Percentiles rank a stretch among this genome's conserved stretches.
Conservation (phyloP, 75 land plant genomes). For the Ceratopteris richardii region DNA sequence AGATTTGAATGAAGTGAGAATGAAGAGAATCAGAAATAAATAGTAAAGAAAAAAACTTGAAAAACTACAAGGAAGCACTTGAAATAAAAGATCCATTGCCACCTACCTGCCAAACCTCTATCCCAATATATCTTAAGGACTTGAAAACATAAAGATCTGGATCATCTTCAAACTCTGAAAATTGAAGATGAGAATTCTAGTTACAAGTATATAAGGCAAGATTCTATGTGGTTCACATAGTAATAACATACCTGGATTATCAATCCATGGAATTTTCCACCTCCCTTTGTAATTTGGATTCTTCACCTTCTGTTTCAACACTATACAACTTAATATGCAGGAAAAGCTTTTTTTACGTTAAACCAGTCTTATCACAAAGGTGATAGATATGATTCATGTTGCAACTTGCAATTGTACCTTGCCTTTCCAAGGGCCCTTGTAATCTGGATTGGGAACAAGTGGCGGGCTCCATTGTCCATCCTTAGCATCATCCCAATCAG, state of each 20-base stretch:
- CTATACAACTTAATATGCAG: too few species aligned
- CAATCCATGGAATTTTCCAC: constrained; percentile 88
- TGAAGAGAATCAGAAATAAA: too few species aligned
- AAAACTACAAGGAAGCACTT: too few species aligned
- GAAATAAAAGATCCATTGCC: too few species aligned
- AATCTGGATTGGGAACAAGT: constrained; percentile 82
- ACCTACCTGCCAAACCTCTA: constrained; percentile 96
- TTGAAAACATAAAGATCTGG: constrained; percentile 95
- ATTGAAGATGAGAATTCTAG: neutral
- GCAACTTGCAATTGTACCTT: constrained; percentile 49
- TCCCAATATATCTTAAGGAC: constrained; percentile 83
- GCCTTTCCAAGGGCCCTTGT: constrained; percentile 89
- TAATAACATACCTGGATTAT: constrained; percentile 71
- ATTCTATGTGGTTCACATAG: neutral
- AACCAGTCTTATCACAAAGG: too few species aligned
- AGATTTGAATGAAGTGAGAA: too few species aligned
- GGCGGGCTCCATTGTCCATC: constrained; percentile 85
- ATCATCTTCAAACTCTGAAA: constrained; percentile 97
- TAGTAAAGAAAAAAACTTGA: too few species aligned
- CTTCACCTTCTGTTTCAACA: constrained; percentile 69
- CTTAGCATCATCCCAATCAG: constrained; percentile 91
- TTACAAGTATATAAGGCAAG: neutral
- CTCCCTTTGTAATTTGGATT: constrained; percentile 95
- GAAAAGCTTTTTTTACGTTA: too few species aligned
- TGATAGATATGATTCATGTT: too few species aligned